phyloP scores from a whole-genome alignment of 495 filamentous ascomycete genomes.

The Diplogelasinospora grovesii region DNA sequence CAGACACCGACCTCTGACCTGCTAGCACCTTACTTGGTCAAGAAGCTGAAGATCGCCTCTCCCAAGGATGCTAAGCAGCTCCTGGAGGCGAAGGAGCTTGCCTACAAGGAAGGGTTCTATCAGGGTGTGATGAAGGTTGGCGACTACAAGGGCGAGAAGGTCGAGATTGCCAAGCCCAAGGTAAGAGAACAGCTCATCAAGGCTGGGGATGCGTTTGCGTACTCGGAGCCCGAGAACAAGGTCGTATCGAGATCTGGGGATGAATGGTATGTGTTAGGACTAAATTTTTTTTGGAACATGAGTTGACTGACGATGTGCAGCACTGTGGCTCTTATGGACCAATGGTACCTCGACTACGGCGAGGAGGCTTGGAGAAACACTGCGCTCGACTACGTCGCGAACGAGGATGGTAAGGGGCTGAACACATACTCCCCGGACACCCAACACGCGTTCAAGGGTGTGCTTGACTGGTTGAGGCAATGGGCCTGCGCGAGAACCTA shows the following conservation, averaged over 20 bases:
- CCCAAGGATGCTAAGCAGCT: constrained; percentile 90
- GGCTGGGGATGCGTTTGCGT: constrained; percentile 75
- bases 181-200: constrained; percentile 75
- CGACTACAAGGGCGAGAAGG: constrained; percentile 80
- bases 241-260: constrained; percentile 84
- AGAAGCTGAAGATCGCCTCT: constrained; percentile 92
- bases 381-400: constrained; percentile 66
- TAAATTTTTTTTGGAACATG: too few relatives aligned
- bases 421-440: constrained; percentile 76
- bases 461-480: constrained; percentile 83
- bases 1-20: constrained; percentile 83
- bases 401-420: constrained; percentile 53
- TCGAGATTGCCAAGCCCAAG: constrained; percentile 79
- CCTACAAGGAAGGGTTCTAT: constrained; percentile 98
- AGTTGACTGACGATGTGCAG: constrained; percentile 35
- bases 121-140: constrained; percentile 86
- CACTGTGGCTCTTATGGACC: constrained; percentile 86
- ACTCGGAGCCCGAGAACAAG: constrained; percentile 84
- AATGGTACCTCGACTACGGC: constrained; percentile 97
- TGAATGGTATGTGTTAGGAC: constrained; percentile 32
- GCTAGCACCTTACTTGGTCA: constrained; percentile 73
- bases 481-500: constrained; percentile 94
- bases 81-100: constrained; percentile 87
- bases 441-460: constrained; percentile 75
- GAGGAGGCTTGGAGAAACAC: constrained; percentile 68